Evolutionary conservation across 2,329 filamentous ascomycete genomes (phyloP).

Genomic region (Atkinsonella texensis): DNA sequence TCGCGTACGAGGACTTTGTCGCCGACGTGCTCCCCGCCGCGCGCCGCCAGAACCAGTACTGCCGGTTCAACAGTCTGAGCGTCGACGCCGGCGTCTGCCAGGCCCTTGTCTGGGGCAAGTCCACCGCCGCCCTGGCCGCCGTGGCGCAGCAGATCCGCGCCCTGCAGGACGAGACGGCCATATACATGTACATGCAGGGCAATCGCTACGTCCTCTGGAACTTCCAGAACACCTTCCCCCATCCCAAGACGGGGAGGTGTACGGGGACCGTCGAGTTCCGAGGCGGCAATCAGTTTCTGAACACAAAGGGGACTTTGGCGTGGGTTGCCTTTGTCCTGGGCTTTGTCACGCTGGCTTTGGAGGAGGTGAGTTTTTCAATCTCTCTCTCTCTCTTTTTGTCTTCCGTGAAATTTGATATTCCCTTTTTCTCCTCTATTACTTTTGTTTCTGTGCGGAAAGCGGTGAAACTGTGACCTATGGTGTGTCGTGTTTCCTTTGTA

Average conservation of each 20-base stretch:
- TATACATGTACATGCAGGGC: slow-evolving; percentile 27
- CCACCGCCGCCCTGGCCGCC: slow-evolving; percentile 12
- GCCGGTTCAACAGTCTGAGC: slow-evolving; percentile 21
- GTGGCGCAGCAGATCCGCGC: slow-evolving; percentile 19
- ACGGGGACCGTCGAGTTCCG: slow-evolving; percentile 28
- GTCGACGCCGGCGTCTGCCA: slow-evolving; percentile 18
- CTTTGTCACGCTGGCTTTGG: slow-evolving; percentile 24
- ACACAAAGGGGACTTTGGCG: slow-evolving; percentile 23
- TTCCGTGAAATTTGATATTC: background rate
- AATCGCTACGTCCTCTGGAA: slow-evolving; percentile 29
- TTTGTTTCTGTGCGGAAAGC: no score
- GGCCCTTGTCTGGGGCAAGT: slow-evolving; percentile 18
- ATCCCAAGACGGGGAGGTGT: slow-evolving; percentile 24
- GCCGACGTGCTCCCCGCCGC: slow-evolving; percentile 18
- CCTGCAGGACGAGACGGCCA: slow-evolving; percentile 15
- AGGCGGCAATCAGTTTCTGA: slow-evolving; percentile 27
- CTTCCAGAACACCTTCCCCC: slow-evolving; percentile 26
- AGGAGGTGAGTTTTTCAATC: slow-evolving; percentile 18
- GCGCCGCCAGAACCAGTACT: slow-evolving; percentile 25
- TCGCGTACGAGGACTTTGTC: slow-evolving; percentile 24
- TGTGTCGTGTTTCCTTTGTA: no score
- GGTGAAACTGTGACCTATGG: no score
- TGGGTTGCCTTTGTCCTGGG: slow-evolving; percentile 28
- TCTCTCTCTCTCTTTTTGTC: background rate
- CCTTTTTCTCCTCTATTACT: background rate